Percentiles rank a stretch among this genome's conserved stretches.
These are phyloP conservation scores for Lentinula aciculospora DNA, from an alignment of 768 basidiomycete species.

Conservation along the genomic window DNA sequence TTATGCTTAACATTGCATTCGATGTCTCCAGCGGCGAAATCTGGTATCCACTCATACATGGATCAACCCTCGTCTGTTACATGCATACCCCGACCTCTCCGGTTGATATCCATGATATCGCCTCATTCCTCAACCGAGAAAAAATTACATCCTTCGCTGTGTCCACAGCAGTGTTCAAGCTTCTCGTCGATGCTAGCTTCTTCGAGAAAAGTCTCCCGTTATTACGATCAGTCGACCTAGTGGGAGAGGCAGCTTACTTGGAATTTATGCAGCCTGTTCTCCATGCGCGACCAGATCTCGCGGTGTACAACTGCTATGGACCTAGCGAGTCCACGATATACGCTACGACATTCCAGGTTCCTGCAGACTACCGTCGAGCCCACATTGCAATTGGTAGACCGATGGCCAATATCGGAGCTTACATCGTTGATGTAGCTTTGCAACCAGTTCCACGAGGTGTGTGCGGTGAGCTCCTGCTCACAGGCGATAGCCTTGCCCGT, in stretches of 20 bases:
- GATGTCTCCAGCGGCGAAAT: constrained; percentile 1
- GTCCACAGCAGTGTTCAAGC: not conserved
- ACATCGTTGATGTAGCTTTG: not conserved
- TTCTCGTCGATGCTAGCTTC: not conserved
- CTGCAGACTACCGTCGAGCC: not conserved
- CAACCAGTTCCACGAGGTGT: not conserved
- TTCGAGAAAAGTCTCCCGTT: not conserved
- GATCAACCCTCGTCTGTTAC: not conserved
- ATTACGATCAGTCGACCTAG: not conserved
- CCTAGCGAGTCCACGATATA: constrained; percentile 1
- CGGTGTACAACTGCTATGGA: not conserved
- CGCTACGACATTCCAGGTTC: not conserved
- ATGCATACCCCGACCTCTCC: not conserved
- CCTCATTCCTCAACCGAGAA: not conserved
- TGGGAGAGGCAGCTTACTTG: not conserved
- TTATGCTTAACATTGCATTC: not conserved
- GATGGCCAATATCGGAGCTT: not conserved
- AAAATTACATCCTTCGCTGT: not conserved
- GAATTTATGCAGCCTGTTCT: not conserved
- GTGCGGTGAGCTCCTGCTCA: not conserved
- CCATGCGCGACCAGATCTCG: not conserved
- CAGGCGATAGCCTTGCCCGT: not conserved
- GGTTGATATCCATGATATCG: not conserved
- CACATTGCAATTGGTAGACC: not conserved
- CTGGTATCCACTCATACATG: not conserved